Evolutionary conservation across 2,329 filamentous ascomycete genomes (phyloP), one percentile per base, ranked within the genome.

Genomic region (Colletotrichum echinochloae): DNA sequence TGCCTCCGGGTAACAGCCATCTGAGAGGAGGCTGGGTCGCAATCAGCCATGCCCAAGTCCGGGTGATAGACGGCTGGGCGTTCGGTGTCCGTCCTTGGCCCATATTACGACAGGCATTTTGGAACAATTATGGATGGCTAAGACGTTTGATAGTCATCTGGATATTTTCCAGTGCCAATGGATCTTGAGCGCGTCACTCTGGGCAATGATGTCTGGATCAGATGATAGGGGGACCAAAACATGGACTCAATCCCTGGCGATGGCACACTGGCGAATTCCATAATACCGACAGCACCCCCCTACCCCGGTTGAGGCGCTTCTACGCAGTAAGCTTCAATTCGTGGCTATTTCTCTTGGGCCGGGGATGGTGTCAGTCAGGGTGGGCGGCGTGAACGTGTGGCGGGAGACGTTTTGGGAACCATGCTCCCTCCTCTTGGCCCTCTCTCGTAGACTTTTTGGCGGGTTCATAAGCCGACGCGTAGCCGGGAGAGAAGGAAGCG

Each of bases 261-360:
- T n/a, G 20, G 35, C n/a, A 18, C 14, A 28, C 61, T 46, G 18
- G 41, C 39, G 26, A 28, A 33, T 41, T 20, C 7, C 3, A 46
- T 12, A 20, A 3, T 5, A 3, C 28, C n/a, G 14, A 14, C n/a
- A 28, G 62, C 7, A 33, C 16, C n/a, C 39, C 11, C 30, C 1
- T 6, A 39, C 28, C 48, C 30, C 30, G 12, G 18, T 39, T n/a
- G 33, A 55, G 52, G 52, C 33, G 52, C 20, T 26, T 55, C 20
- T 12, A 35, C 54, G 20, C 48, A 46, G 11, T 65, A 66, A 66
- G 66, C 62, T 60, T 70, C 66, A 56, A 55, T 66, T 66, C 62
- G 56, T 55, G 55, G 48, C 62, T 55, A 66, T 33, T 66, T 60
- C 26, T 33, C 44, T 30, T 35, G 20, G 26, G 28, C 16, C 30